Evolutionary conservation across 2,329 filamentous ascomycete genomes (phyloP), one percentile per base, ranked within the genome.

Genomic region (Colletotrichum tabaci): DNA sequence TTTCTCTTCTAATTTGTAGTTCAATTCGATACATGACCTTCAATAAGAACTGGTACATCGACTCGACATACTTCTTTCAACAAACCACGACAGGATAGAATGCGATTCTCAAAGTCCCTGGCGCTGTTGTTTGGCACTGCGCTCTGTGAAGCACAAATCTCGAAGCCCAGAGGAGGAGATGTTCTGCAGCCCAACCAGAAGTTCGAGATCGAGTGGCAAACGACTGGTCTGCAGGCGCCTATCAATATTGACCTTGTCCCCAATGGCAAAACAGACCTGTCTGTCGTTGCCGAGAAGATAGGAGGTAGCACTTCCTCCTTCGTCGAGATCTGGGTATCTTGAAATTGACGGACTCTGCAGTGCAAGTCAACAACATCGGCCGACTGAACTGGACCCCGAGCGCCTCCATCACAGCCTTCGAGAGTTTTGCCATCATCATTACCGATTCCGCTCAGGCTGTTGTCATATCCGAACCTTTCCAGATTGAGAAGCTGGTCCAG

Each of bases 191-290:
- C 73, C 9, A 73, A 71, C 44, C 49, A 74, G 56, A 61, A 65
- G 15, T 71, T 76, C 46, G 52, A 73, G 46, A 74, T 77, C 57
- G 67, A 64, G 26, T 76, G 76, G 75, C 69, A 75, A 23, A 75
- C 73, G 18, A 50, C 67, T 7, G 74, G 75, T 21, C 72, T 77
- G 5, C 60, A 74, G 8, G 74, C 64, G 12, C 76, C 76, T 3
- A 55, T 77, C 46, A 67, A 73, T 12, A 75, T 77, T 63, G 67
- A 74, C 60, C 60, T 77, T 26, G 72, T 77, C 4, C 75, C 76
- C 0, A 67, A 67, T 8, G 76, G 68, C n/a, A 50, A 50, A 7
- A 57, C 57, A 7, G 72, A 74, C 40, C 62, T 69, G n/a, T 73
- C 67, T 46, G 47, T 76, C n/a, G 50, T 77, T 16, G 67, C 76